These are phyloP conservation scores for Fusarium nygamai DNA, from an alignment of 2,329 filamentous ascomycete species.

Conservation along the genomic window DNA sequence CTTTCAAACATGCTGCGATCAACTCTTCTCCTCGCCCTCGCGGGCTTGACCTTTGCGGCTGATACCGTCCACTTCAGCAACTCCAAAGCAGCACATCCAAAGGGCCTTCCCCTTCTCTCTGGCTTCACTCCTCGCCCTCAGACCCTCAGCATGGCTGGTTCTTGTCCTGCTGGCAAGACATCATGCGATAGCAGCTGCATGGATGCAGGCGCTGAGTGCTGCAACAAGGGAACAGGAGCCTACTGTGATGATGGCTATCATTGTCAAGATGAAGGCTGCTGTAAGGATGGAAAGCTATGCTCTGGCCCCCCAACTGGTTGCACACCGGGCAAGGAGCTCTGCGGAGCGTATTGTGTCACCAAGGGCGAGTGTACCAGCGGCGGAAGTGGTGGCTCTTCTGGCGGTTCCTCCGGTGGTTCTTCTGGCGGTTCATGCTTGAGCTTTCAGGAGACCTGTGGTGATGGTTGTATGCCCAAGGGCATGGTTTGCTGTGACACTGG, in stretches of 20 bases:
- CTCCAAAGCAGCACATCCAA: conserved; percentile 10
- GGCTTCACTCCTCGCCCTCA: conserved; percentile 31
- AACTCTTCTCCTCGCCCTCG: conserved; percentile 41
- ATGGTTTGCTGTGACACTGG: conserved; percentile 41
- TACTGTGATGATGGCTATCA: conserved; percentile 47
- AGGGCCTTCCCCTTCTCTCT: conserved; percentile 36
- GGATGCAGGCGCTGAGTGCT: conserved; percentile 44
- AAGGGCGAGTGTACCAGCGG: conserved; percentile 20
- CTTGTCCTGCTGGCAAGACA: conserved; percentile 37
- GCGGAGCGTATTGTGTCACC: conserved; percentile 47
- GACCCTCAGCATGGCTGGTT: conserved; percentile 23
- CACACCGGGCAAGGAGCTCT: conserved; percentile 37
- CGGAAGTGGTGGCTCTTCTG: conserved; percentile 30
- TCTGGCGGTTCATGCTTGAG: conserved; percentile 28
- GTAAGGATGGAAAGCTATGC: conserved; percentile 46
- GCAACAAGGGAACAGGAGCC: conserved; percentile 39
- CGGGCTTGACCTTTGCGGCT: conserved; percentile 38
- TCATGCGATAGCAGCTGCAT: conserved; percentile 48
- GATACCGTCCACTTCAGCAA: conserved; percentile 28
- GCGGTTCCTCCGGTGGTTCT: conserved; percentile 29
- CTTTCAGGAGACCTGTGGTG: conserved; percentile 35
- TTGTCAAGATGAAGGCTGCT: conserved; percentile 48
- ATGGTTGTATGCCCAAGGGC: conserved; percentile 44
- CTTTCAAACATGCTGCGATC: conserved; percentile 38
- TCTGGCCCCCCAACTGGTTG: conserved; percentile 43